A percentile compares a stretch with the other conserved stretches of the same genome.
These are phyloP conservation scores for Botrytis fragariae DNA, from an alignment of 2,329 filamentous ascomycete species.

Conservation along the genomic window DNA sequence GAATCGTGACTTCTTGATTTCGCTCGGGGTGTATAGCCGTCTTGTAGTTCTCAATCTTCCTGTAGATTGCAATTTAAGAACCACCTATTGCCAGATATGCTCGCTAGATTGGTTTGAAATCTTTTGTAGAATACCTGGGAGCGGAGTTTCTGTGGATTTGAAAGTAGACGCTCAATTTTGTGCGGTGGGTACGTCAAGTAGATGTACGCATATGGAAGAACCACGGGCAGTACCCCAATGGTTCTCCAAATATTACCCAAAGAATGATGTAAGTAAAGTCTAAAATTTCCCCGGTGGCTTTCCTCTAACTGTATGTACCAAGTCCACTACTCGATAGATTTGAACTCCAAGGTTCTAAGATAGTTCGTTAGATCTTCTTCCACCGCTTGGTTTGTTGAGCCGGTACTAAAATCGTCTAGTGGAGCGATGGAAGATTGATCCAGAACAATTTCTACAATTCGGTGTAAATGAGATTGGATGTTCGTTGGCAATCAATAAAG, in stretches of 20 bases:
- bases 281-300: slow-evolving; percentile 6
- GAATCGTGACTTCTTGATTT: neutral
- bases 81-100: neutral
- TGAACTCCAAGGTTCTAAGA: neutral
- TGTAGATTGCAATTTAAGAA: neutral
- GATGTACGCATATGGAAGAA: slow-evolving; percentile 3
- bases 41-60: neutral
- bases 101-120: neutral
- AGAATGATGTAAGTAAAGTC: slow-evolving; percentile 6
- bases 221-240: slow-evolving; percentile 7
- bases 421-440: slow-evolving; percentile 16
- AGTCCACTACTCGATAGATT: neutral
- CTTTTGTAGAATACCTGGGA: neutral
- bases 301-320: neutral
- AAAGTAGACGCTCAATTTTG: slow-evolving; percentile 1
- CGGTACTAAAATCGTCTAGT: slow-evolving; percentile 6
- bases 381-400: slow-evolving; percentile 15
- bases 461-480: slow-evolving; percentile 17
- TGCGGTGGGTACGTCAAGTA: slow-evolving; percentile 13
- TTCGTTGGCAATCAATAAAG: slow-evolving; percentile 17
- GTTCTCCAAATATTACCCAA: slow-evolving; percentile 8
- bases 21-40: neutral
- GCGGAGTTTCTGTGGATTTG: slow-evolving; percentile 5
- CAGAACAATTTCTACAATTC: slow-evolving; percentile 16
- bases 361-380: slow-evolving; percentile 8